A percentile compares a stretch with the other conserved stretches of the same genome.
These are phyloP conservation scores for Smallanthus sonchifolius DNA, from an alignment of 129 eudicot species.

Conservation along the genomic window DNA sequence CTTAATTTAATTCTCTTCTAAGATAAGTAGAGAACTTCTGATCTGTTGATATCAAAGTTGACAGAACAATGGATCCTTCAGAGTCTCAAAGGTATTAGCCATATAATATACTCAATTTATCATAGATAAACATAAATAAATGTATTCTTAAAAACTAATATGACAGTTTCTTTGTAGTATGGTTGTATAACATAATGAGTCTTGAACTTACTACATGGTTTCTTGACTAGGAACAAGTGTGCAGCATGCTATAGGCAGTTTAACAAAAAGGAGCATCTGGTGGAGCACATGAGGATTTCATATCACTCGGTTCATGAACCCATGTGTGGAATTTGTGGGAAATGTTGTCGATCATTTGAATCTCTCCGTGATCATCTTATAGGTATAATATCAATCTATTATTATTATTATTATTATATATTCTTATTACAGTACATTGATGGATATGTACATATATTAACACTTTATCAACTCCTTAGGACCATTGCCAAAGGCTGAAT, in stretches of 20 bases:
- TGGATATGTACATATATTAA: neutral
- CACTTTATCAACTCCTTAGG: constrained; percentile 33
- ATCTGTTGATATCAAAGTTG: constrained; percentile 32
- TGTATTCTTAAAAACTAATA: neutral
- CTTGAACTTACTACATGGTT: constrained; percentile 7
- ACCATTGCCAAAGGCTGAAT: constrained; percentile 88
- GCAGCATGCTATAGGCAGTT: constrained; percentile 95
- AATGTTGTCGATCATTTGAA: constrained; percentile 83
- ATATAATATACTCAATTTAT: constrained; percentile 5
- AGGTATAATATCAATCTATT: constrained; percentile 35
- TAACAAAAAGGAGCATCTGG: constrained; percentile 88
- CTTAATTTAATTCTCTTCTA: constrained; percentile 8
- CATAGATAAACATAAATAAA: neutral
- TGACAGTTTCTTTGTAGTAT: neutral
- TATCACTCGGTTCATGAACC: constrained; percentile 97
- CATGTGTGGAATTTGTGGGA: constrained; percentile 79
- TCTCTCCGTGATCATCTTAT: constrained; percentile 92
- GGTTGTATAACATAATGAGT: neutral
- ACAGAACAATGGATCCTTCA: constrained; percentile 48
- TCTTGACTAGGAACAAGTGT: constrained; percentile 80
- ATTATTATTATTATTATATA: neutral
- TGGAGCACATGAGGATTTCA: constrained; percentile 87
- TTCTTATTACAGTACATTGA: neutral
- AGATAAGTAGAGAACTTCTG: neutral
- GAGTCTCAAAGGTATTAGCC: constrained; percentile 53